Percentiles rank a stretch among this genome's conserved stretches.
These are phyloP conservation scores for Hibiscus mutabilis DNA, from an alignment of 345 rosid genomes.

Conservation along the genomic window DNA sequence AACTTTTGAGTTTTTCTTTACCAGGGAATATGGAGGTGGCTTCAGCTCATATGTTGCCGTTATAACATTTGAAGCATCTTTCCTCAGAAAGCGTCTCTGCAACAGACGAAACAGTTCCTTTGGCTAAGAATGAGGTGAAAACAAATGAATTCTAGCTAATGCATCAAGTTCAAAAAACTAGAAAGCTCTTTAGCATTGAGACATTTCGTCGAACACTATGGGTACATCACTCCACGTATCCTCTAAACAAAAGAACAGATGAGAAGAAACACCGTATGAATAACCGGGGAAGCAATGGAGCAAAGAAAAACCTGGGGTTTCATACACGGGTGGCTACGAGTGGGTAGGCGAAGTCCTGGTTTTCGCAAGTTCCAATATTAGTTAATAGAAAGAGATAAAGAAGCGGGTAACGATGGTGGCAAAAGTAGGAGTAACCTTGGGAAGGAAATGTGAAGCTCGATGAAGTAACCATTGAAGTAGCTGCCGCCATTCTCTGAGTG, in stretches of 20 bases:
- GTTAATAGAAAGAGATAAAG: neutral
- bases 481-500: neutral
- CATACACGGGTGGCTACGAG: neutral
- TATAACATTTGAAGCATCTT: conserved; percentile 27
- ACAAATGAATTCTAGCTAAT: neutral
- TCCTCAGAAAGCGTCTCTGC: conserved; percentile 41
- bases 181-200: neutral
- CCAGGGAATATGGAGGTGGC: conserved; percentile 87
- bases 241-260: neutral
- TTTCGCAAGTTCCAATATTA: neutral
- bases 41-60: conserved; percentile 63
- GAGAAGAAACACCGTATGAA: neutral
- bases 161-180: neutral
- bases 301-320: conserved; percentile 7
- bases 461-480: conserved; percentile 10
- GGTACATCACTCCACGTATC: conserved; percentile 12
- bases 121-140: neutral
- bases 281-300: neutral
- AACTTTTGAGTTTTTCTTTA: conserved; percentile 12
- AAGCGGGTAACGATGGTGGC: neutral
- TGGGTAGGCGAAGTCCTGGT: neutral
- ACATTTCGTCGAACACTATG: conserved; percentile 59
- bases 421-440: neutral
- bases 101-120: neutral
- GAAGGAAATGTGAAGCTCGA: neutral